Evolutionary conservation across 129 eudicot species (phyloP).

Genomic region (Helichrysum umbraculigerum): DNA sequence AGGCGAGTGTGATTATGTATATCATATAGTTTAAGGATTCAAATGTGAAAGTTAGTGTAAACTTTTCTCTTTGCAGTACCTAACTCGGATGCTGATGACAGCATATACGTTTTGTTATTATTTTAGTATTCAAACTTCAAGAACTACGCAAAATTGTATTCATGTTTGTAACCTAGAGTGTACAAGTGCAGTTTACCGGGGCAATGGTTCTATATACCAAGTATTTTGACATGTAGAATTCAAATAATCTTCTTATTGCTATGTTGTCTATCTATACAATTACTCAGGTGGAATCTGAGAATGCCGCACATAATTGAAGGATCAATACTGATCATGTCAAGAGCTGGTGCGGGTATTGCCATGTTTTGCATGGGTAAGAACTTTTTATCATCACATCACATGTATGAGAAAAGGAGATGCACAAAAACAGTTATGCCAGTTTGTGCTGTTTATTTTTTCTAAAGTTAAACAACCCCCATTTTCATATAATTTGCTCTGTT

Average conservation of each 20-base stretch:
- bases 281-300: conserved; percentile 49
- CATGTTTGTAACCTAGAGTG: no score
- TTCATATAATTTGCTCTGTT: neutral
- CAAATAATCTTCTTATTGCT: no score
- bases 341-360: conserved; percentile 80
- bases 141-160: no score
- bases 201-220: no score
- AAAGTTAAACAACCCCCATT: no score
- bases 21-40: neutral
- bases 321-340: conserved; percentile 67
- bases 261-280: no score
- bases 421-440: neutral
- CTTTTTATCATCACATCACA: neutral
- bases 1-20: neutral
- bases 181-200: no score
- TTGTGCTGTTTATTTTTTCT: no score
- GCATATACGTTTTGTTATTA: neutral
- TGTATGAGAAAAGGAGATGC: neutral
- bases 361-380: conserved; percentile 88
- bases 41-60: neutral
- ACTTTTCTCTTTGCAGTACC: neutral
- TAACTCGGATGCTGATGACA: neutral
- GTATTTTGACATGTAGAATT: neutral
- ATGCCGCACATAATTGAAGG: conserved; percentile 75
- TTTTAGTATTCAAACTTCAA: no score